These are phyloP conservation scores for Mitragyna speciosa DNA, from an alignment of 257 asterid genomes.

Conservation along the genomic window DNA sequence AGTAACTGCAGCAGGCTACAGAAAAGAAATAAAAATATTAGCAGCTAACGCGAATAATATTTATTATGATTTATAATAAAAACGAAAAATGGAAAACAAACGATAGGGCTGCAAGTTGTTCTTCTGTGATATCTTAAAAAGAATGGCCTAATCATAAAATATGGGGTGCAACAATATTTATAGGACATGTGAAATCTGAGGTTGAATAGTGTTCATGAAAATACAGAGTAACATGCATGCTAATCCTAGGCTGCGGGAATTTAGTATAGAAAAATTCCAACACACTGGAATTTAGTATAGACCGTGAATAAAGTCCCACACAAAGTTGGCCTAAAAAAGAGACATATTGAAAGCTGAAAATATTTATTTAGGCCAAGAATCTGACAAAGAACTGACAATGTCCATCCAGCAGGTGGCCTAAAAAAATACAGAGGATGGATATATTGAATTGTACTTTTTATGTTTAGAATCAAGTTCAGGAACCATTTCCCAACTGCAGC, in stretches of 20 bases:
- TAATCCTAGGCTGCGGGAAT: not conserved
- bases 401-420: not conserved
- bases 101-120: not conserved
- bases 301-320: not conserved
- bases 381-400: not conserved
- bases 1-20: slow-evolving; percentile 43
- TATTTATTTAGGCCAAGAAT: not conserved
- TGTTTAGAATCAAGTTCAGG: not conserved
- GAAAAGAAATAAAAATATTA: slow-evolving; percentile 20
- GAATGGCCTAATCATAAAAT: too few species aligned
- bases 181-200: not conserved
- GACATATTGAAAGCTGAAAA: not conserved
- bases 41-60: slow-evolving; percentile 8
- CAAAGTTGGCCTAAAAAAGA: not conserved
- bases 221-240: not conserved
- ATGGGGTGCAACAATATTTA: too few species aligned
- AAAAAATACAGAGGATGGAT: not conserved
- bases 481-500: not conserved
- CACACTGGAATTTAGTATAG: not conserved
- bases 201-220: not conserved
- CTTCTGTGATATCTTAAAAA: not conserved
- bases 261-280: too few species aligned
- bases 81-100: not conserved
- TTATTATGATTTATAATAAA: not conserved
- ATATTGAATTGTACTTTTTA: not conserved